Base-by-base conservation (phyloP, 2,329 filamentous ascomycete genomes). In the Graphilbum fragrans region DNA sequence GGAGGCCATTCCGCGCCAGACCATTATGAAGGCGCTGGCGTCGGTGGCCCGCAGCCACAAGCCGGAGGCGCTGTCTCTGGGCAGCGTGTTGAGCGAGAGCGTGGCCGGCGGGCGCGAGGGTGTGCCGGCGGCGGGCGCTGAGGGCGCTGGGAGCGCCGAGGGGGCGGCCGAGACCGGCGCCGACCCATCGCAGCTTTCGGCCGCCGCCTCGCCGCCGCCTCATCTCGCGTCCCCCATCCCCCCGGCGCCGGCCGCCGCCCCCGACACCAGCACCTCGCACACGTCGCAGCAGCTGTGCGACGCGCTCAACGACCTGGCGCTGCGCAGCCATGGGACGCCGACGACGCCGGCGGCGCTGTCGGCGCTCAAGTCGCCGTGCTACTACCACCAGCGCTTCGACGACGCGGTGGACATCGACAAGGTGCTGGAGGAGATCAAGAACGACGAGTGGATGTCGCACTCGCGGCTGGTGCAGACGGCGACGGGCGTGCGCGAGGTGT, bases 351-450 rank as follows among this genome's bases (percentile, higher is more conserved):
- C 41, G 2, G 42, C 44, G 10, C 37, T 88, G 50, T 73, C 80
- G 11, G 72, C 82, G 10, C 66, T 96, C 41, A 82, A 90, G 52
- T 95, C 88, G 35, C 92, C 92, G 14, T 98, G 92, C 66, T 98
- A 94, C 65, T 96, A 94, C 65, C 92, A 98, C 64, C 85, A 93
- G 63, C 79, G 90, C 47, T 98, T 98, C 56, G 92, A 95, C 53
- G 87, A 94, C 57, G 86, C 88, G 9, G 86, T 98, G 52, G 86
- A 98, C 59, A 86, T 96, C 45, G 84, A 92, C 52, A 92, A 84
- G 62, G 87, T 98, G 6, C 70, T 98, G 7, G 88, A 96, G 56
- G 92, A 98, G 62, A 94, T 96, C 54, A 81, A 82, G 56, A 82
- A 79, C 41, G 82, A 92, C 52, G 86, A 94, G 53, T 86, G 77